Percentiles rank a stretch among this genome's conserved stretches.
These are phyloP conservation scores for Lyophyllum semitale DNA, from an alignment of 768 basidiomycete genomes.

Conservation along the genomic window DNA sequence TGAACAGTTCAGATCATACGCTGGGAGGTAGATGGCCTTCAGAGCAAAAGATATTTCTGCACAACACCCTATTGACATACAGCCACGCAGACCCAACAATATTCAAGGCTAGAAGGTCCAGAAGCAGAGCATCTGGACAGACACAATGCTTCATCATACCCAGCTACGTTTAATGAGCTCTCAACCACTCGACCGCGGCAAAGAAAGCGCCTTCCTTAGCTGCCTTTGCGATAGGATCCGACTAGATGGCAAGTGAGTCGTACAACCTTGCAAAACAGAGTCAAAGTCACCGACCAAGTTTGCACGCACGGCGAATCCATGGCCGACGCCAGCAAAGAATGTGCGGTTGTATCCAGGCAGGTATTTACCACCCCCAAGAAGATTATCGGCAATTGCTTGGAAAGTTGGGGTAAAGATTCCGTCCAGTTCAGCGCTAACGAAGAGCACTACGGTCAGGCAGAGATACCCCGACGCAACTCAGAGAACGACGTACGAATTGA, in stretches of 20 bases:
- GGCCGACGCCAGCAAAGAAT: slow-evolving; percentile 16
- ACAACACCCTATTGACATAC: too few species aligned
- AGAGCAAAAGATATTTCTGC: too few species aligned
- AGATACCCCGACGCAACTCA: background rate
- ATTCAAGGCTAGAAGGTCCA: too few species aligned
- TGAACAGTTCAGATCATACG: too few species aligned
- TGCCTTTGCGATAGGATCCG: slow-evolving; percentile 17
- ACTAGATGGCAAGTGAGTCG: slow-evolving; percentile 3
- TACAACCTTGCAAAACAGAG: background rate
- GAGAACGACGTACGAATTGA: slow-evolving; percentile 13
- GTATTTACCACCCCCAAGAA: slow-evolving; percentile 16
- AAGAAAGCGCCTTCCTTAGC: slow-evolving; percentile 19
- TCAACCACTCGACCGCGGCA: slow-evolving; percentile 17
- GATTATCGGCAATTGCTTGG: slow-evolving; percentile 14
- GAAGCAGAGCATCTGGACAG: too few species aligned
- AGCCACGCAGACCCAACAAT: too few species aligned
- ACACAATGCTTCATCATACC: background rate
- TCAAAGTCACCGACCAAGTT: slow-evolving; percentile 10
- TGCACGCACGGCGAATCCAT: slow-evolving; percentile 19
- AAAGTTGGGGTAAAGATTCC: slow-evolving; percentile 9
- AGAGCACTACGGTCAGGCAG: background rate
- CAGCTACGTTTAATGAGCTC: slow-evolving; percentile 4
- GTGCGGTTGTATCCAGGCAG: slow-evolving; percentile 15
- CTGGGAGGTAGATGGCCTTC: too few species aligned
- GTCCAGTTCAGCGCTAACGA: slow-evolving; percentile 13